These are phyloP conservation scores for Saccharomycopsis sp. DNA, from an alignment of 805 yeast species.

Conservation along the genomic window DNA sequence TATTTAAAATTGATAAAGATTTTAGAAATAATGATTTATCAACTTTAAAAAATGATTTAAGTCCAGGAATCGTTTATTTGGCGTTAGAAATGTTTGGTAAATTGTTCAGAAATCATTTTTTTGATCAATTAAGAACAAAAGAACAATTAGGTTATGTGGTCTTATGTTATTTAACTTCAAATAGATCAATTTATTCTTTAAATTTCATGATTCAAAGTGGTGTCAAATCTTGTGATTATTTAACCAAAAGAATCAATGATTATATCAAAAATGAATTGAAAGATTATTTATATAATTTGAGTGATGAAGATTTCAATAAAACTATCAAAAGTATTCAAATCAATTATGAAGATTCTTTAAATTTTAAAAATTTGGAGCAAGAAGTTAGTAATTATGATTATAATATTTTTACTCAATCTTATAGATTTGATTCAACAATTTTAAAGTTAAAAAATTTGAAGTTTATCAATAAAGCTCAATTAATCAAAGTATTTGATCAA, in stretches of 20 bases:
- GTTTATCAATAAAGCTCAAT: slow-evolving; percentile 42
- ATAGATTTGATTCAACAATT: slow-evolving; percentile 55
- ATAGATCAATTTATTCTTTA: slow-evolving; percentile 31
- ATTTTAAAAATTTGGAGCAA: slow-evolving; percentile 67
- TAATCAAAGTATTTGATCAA: slow-evolving; percentile 42
- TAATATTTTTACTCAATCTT: slow-evolving; percentile 64
- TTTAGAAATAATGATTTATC: no score
- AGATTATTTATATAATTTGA: slow-evolving; percentile 36
- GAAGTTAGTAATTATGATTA: slow-evolving; percentile 60
- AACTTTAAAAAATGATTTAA: no score
- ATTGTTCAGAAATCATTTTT: slow-evolving; percentile 77
- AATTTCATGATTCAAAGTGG: slow-evolving; percentile 80
- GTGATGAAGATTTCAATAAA: slow-evolving; percentile 54
- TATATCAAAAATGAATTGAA: slow-evolving; percentile 42
- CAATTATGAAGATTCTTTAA: slow-evolving; percentile 46
- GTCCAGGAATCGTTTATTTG: no score
- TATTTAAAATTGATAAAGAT: no score
- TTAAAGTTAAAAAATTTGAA: slow-evolving; percentile 43
- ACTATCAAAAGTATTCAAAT: slow-evolving; percentile 60
- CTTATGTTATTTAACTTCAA: slow-evolving; percentile 51
- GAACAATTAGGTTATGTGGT: slow-evolving; percentile 96
- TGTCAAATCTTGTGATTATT: slow-evolving; percentile 50
- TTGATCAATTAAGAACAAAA: slow-evolving; percentile 80
- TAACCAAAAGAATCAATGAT: slow-evolving; percentile 65
- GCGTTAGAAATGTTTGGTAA: slow-evolving; percentile 60